Percentiles rank a stretch among this genome's conserved stretches.
Evolutionary conservation across 805 yeast genomes (phyloP).

Genomic region (Candida wancherniae): DNA sequence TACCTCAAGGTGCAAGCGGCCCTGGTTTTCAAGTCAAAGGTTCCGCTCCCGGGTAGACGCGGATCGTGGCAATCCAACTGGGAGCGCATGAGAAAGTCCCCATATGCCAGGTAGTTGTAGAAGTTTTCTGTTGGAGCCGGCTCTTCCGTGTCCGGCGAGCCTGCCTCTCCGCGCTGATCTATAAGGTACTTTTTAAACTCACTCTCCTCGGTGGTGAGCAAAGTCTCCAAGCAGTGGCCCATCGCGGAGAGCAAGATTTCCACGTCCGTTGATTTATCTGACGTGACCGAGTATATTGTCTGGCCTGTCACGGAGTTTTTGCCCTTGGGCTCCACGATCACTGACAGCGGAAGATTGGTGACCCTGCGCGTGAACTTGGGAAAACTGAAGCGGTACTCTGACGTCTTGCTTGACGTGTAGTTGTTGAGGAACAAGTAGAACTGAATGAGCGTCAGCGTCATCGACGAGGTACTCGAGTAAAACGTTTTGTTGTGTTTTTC

Average conservation of each 20-base stretch:
- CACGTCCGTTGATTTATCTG: slow-evolving; percentile 61
- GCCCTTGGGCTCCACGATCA: slow-evolving; percentile 51
- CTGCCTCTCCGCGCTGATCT: slow-evolving; percentile 10
- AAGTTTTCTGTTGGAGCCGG: slow-evolving; percentile 16
- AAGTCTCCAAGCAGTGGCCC: slow-evolving; percentile 76
- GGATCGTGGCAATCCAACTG: slow-evolving; percentile 82
- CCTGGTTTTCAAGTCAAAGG: slow-evolving; percentile 87
- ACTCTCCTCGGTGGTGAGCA: slow-evolving; percentile 58
- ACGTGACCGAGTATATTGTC: slow-evolving; percentile 56
- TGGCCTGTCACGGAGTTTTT: slow-evolving; percentile 20
- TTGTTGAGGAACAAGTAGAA: slow-evolving; percentile 65
- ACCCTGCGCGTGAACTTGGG: slow-evolving; percentile 43
- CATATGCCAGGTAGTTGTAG: slow-evolving; percentile 71
- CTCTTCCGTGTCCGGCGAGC: slow-evolving; percentile 1
- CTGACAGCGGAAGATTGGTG: slow-evolving; percentile 42
- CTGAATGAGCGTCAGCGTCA: slow-evolving; percentile 73
- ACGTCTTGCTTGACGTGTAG: slow-evolving; percentile 17
- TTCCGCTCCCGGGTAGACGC: slow-evolving; percentile 82
- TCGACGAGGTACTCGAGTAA: slow-evolving; percentile 81
- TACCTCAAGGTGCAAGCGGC: slow-evolving; percentile 85
- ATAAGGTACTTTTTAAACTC: slow-evolving; percentile 41
- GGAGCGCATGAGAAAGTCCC: slow-evolving; percentile 75
- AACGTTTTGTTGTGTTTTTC: slow-evolving; percentile 33
- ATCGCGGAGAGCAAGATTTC: slow-evolving; percentile 66
- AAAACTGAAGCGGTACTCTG: slow-evolving; percentile 25